Evolutionary conservation across 2,329 filamentous ascomycete genomes (phyloP).

Genomic region (Penicillium brasilianum): DNA sequence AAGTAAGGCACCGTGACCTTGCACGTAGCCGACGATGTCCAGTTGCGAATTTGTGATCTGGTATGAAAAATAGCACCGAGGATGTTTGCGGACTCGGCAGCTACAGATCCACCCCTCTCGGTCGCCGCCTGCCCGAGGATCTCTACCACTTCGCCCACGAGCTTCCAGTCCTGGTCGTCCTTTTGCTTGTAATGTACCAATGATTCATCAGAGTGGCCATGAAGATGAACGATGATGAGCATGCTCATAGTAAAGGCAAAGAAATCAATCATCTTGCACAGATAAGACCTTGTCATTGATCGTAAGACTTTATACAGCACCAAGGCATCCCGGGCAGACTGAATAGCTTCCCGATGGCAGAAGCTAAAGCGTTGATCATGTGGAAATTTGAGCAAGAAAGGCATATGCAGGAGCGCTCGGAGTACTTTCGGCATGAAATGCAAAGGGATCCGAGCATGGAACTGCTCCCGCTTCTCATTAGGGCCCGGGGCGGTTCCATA

Average conservation of each 20-base stretch:
- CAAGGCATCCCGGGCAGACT: conserved; percentile 51
- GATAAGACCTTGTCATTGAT: conserved; percentile 38
- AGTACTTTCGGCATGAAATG: conserved; percentile 50
- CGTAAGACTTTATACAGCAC: conserved; percentile 45
- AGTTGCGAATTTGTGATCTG: conserved; percentile 26
- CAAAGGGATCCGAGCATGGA: conserved; percentile 40
- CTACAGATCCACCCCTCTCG: conserved; percentile 48
- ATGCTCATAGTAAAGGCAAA: conserved; percentile 54
- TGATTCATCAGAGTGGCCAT: conserved; percentile 40
- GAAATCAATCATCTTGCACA: conserved; percentile 57
- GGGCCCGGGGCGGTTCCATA: conserved; percentile 33
- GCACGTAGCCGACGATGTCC: conserved; percentile 30
- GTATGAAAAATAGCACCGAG: conserved; percentile 44
- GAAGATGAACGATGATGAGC: conserved; percentile 51
- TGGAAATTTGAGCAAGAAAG: conserved; percentile 51
- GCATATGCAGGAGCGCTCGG: conserved; percentile 52
- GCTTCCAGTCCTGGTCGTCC: conserved; percentile 44
- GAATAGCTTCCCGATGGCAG: conserved; percentile 47
- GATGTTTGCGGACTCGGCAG: conserved; percentile 49
- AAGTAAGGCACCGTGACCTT: conserved; percentile 54
- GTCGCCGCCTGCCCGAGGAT: conserved; percentile 41
- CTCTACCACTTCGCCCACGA: conserved; percentile 40
- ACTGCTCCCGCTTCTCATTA: conserved; percentile 31
- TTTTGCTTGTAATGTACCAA: conserved; percentile 34
- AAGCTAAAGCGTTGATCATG: conserved; percentile 45